Conservation (phyloP, 2,329 filamentous ascomycete species). For the Curvularia eragrostidis region DNA sequence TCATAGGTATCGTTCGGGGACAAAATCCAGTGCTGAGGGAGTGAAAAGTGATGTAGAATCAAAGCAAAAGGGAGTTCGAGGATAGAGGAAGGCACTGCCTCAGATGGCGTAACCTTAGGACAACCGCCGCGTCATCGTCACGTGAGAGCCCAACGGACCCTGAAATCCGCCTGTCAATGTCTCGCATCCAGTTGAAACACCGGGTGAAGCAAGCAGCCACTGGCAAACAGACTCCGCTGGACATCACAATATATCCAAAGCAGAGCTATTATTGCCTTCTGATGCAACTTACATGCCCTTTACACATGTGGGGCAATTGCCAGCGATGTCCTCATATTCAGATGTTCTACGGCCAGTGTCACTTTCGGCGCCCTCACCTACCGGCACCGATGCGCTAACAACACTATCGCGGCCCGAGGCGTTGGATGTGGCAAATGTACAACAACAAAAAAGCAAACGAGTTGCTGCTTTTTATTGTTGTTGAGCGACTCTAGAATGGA, state of each 20-base stretch:
- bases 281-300: background rate
- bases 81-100: conserved; percentile 22
- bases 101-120: conserved; percentile 16
- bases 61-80: conserved; percentile 17
- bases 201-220: conserved; percentile 5
- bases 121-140: conserved; percentile 19
- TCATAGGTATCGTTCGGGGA: conserved; percentile 28
- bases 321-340: background rate
- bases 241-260: background rate
- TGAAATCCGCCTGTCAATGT: conserved; percentile 13
- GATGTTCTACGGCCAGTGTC: background rate
- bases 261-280: background rate
- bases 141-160: conserved; percentile 14
- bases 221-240: background rate
- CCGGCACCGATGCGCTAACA: background rate
- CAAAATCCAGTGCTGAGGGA: conserved; percentile 15
- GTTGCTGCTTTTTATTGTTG: background rate
- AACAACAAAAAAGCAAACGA: background rate
- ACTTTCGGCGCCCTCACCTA: background rate
- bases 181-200: conserved; percentile 19
- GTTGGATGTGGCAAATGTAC: background rate
- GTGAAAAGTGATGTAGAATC: conserved; percentile 23
- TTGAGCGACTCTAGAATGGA: background rate
- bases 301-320: background rate
- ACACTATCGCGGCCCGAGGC: background rate